Evolutionary conservation across 2,329 filamentous ascomycete species (phyloP).

Genomic region (Madurella fahalii): DNA sequence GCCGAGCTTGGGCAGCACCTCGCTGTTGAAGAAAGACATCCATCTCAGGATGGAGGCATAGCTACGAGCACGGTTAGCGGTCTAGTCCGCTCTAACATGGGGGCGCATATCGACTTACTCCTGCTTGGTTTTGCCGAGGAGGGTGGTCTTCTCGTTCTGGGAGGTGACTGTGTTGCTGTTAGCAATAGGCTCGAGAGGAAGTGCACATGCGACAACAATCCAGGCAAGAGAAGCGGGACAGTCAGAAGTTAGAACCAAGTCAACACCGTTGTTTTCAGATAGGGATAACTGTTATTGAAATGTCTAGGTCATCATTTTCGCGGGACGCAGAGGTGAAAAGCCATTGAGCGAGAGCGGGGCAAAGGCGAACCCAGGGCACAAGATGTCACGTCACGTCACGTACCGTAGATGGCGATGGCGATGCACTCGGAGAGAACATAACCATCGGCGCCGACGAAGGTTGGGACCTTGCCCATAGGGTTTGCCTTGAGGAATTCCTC

Average conservation of each 20-base stretch:
- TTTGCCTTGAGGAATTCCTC: slow-evolving; percentile 81
- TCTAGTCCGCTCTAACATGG: not conserved
- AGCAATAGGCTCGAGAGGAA: slow-evolving; percentile 14
- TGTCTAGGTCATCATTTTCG: slow-evolving; percentile 67
- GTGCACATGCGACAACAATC: slow-evolving; percentile 30
- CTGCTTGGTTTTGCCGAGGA: slow-evolving; percentile 99
- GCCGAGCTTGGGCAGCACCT: slow-evolving; percentile 70
- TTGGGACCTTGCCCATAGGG: slow-evolving; percentile 85
- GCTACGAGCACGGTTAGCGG: slow-evolving; percentile 35
- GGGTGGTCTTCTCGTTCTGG: slow-evolving; percentile 99
- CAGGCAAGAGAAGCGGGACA: slow-evolving; percentile 28
- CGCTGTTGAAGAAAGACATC: slow-evolving; percentile 94
- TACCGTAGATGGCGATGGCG: slow-evolving; percentile 97
- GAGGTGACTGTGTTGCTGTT: slow-evolving; percentile 69
- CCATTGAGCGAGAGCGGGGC: slow-evolving; percentile 19
- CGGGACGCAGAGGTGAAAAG: slow-evolving; percentile 10
- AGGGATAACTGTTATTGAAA: slow-evolving; percentile 93
- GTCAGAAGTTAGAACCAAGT: slow-evolving; percentile 85
- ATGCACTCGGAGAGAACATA: slow-evolving; percentile 85
- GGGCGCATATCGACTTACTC: slow-evolving; percentile 56
- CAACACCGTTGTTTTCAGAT: slow-evolving; percentile 86
- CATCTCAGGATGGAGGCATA: slow-evolving; percentile 97
- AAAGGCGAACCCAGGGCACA: slow-evolving; percentile 1
- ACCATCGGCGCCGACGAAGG: slow-evolving; percentile 89
- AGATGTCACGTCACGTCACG: slow-evolving; percentile 42